Conservation (phyloP, 495 filamentous ascomycete genomes). For the Penicillium samsonianum region DNA sequence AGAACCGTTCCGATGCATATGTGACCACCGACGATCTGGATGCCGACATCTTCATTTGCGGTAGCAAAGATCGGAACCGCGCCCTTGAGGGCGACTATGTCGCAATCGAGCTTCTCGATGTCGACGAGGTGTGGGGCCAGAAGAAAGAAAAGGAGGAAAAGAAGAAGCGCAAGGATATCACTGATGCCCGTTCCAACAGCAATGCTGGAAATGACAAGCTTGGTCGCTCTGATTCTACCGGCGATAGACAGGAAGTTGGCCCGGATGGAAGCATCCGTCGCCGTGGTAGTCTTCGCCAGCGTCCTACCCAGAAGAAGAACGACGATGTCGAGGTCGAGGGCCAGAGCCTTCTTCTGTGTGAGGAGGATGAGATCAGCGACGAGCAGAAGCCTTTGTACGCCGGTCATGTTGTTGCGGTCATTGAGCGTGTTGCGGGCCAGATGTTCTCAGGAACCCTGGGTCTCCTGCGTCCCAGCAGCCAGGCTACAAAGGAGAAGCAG, state of each 20-base stretch:
- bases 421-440: conserved; percentile 94
- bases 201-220: conserved; percentile 69
- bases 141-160: conserved; percentile 99
- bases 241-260: conserved; percentile 62
- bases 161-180: conserved; percentile 99
- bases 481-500: conserved; percentile 99
- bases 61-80: conserved; percentile 96
- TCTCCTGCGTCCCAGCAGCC: conserved; percentile 90
- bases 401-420: conserved; percentile 94
- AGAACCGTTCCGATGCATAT: conserved; percentile 97
- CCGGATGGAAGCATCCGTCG: conserved; percentile 82
- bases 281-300: conserved; percentile 90
- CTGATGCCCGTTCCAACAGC: conserved; percentile 76
- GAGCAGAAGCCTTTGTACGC: conserved; percentile 97
- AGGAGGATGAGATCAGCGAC: conserved; percentile 98
- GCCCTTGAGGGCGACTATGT: conserved; percentile 95
- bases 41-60: conserved; percentile 98
- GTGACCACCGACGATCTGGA: conserved; percentile 93
- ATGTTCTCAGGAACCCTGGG: conserved; percentile 99
- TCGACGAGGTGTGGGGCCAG: conserved; percentile 97
- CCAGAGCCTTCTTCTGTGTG: conserved; percentile 92
- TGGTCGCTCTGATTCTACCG: conserved; percentile 63
- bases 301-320: conserved; percentile 99
- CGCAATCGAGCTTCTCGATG: conserved; percentile 93
- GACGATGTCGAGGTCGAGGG: conserved; percentile 99